A percentile compares a stretch with the other conserved stretches of the same genome.
Evolutionary conservation across 805 yeast species (phyloP).

Genomic region (Kuraishia capsulata): DNA sequence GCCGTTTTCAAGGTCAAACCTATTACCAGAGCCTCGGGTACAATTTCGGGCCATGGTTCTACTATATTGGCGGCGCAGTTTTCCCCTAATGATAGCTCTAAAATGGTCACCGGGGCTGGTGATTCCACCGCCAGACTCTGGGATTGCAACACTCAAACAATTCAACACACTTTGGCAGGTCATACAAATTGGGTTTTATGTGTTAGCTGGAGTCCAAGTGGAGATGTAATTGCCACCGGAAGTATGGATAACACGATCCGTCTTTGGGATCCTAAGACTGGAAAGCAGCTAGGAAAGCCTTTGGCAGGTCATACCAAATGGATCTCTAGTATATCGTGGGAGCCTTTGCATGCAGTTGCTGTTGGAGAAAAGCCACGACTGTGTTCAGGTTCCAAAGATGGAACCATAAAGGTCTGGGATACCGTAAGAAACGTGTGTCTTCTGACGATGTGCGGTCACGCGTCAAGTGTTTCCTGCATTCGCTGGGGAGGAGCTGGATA

Average conservation of each 20-base stretch:
- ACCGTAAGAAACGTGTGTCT: constrained; percentile 56
- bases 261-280: constrained; percentile 76
- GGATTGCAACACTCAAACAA: constrained; percentile 95
- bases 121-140: constrained; percentile 93
- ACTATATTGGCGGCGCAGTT: constrained; percentile 88
- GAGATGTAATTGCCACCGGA: constrained; percentile 87
- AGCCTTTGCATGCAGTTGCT: constrained; percentile 75
- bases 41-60: constrained; percentile 92
- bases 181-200: constrained; percentile 93
- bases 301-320: constrained; percentile 80
- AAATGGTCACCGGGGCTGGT: constrained; percentile 94
- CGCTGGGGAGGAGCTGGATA: constrained; percentile 91
- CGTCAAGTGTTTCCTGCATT: constrained; percentile 87
- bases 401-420: constrained; percentile 87
- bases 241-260: constrained; percentile 88
- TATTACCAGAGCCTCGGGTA: constrained; percentile 82
- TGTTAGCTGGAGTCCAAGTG: constrained; percentile 89
- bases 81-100: constrained; percentile 80
- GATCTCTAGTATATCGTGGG: constrained; percentile 89
- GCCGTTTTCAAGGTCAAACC: constrained; percentile 92
- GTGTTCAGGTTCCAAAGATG: constrained; percentile 87
- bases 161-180: constrained; percentile 69
- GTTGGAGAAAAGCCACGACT: constrained; percentile 62
- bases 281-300: constrained; percentile 65
- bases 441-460: constrained; percentile 77